A percentile compares a stretch with the other conserved stretches of the same genome.
Evolutionary conservation across 805 yeast species (phyloP).

Genomic region (Wickerhamiella sergipiensis): DNA sequence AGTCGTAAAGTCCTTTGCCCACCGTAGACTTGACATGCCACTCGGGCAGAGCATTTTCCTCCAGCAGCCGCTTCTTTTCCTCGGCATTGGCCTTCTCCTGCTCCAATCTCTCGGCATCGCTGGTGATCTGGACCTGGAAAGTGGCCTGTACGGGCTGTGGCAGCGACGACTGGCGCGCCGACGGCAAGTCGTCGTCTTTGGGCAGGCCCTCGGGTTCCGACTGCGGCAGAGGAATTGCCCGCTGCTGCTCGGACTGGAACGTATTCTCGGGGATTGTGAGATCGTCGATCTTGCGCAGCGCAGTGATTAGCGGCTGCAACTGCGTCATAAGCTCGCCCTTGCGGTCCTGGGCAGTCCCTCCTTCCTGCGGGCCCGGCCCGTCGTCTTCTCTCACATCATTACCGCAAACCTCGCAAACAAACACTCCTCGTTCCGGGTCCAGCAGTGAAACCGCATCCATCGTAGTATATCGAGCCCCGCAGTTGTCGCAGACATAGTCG

Average conservation of each 20-base stretch:
- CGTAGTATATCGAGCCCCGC: slow-evolving; percentile 69
- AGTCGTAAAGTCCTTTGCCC: slow-evolving; percentile 29
- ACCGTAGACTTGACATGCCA: slow-evolving; percentile 93
- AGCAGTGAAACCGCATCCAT: slow-evolving; percentile 75
- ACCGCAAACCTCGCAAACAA: slow-evolving; percentile 75
- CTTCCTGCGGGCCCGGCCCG: slow-evolving; percentile 60
- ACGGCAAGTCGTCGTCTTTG: slow-evolving; percentile 10
- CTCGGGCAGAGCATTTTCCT: slow-evolving; percentile 89
- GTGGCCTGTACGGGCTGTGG: slow-evolving; percentile 47
- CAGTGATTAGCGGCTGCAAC: slow-evolving; percentile 74
- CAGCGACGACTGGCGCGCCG: slow-evolving; percentile 10
- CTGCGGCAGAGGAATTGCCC: slow-evolving; percentile 47
- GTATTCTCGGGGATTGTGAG: slow-evolving; percentile 73
- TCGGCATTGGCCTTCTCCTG: slow-evolving; percentile 55
- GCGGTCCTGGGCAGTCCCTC: slow-evolving; percentile 60
- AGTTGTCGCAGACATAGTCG: slow-evolving; percentile 82
- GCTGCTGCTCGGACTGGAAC: slow-evolving; percentile 70
- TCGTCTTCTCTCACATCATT: slow-evolving; percentile 75
- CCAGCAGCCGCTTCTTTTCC: slow-evolving; percentile 54
- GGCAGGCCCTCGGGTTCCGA: slow-evolving; percentile 9
- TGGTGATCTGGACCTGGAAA: slow-evolving; percentile 72
- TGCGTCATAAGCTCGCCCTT: slow-evolving; percentile 78
- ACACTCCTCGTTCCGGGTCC: slow-evolving; percentile 67
- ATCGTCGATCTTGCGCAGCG: slow-evolving; percentile 71
- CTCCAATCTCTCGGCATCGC: slow-evolving; percentile 71